Base-by-base conservation (phyloP, 177 flowering plant genomes). In the Vitis hybrid region DNA sequence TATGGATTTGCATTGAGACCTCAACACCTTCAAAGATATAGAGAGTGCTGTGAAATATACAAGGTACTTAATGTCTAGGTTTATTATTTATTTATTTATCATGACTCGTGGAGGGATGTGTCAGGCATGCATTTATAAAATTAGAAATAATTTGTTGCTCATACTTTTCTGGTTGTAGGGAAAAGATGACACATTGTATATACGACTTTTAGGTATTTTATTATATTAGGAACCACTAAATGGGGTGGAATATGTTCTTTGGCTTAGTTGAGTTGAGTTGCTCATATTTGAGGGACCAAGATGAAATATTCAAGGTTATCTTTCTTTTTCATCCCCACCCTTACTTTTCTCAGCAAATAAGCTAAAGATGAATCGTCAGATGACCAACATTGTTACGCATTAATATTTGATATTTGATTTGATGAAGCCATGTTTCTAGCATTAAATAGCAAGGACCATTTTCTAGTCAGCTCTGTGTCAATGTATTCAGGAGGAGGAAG, bases 401-500 rank as follows among this genome's bases (percentile, higher is more conserved):
- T 40, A 40, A 40, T 40, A 40, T 40, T 40, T 40, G 46, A 40
- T 40, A 40, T 40, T 40, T 40, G 46, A 40, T 40, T 40, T 40
- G 46, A 40, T 40, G 46, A 40, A 40, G 46, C 46, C 6, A 6
- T 40, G 8, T 40, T 40, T 40, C 46, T 40, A 40, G 8, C 46
- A 40, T 40, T 5, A 40, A 5, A 40, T 40, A 40, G 46, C 46
- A 40, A 40, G 46, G 46, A 4, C 46, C 46, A 40, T 40, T 40
- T 40, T 40, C 46, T 40, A 40, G 46, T 40, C 46, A 40, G 46
- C 46, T 7, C 1, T 40, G 1, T 40, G 46, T 40, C 46, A 40
- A 40, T 40, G 46, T 40, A 40, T 40, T 71, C 80, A 94, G 99
- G 98, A 91, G 73, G 99, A 94, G 80, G 99, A 94, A 73, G 94